A percentile compares a stretch with the other conserved stretches of the same genome.
Conservation (phyloP, 129 eudicot species). For the Flaveria ramosissima region DNA sequence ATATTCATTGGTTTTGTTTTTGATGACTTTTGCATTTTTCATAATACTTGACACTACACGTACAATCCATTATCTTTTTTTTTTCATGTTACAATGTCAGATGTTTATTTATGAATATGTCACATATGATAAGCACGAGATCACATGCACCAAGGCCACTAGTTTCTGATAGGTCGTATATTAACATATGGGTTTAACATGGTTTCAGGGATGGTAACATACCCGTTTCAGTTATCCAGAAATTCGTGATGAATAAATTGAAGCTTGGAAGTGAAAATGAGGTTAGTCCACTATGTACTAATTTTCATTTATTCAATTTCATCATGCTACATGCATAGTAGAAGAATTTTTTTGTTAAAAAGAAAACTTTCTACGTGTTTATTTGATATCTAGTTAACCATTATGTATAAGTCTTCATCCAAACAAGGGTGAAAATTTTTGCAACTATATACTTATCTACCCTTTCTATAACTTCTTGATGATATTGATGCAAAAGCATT, state of each 20-base stretch:
- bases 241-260: slow-evolving; percentile 68
- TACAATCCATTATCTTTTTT: no score
- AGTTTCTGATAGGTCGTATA: slow-evolving; percentile 16
- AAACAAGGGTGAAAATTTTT: neutral
- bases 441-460: neutral
- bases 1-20: no score
- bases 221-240: slow-evolving; percentile 71
- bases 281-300: slow-evolving; percentile 38
- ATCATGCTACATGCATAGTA: neutral
- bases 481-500: neutral
- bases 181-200: slow-evolving; percentile 25
- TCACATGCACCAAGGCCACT: neutral
- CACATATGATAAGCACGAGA: neutral
- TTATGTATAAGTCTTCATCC: slow-evolving; percentile 1
- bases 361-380: neutral
- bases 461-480: slow-evolving; percentile 2
- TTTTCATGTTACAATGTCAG: no score
- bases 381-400: slow-evolving; percentile 3
- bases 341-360: neutral
- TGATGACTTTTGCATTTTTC: no score
- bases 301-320: neutral
- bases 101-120: no score
- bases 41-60: no score
- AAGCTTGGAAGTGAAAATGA: slow-evolving; percentile 78
- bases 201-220: slow-evolving; percentile 70